phyloP scores from a whole-genome alignment of 2,329 filamentous ascomycete species.

The Arthrobotrys pseudoclavata region DNA sequence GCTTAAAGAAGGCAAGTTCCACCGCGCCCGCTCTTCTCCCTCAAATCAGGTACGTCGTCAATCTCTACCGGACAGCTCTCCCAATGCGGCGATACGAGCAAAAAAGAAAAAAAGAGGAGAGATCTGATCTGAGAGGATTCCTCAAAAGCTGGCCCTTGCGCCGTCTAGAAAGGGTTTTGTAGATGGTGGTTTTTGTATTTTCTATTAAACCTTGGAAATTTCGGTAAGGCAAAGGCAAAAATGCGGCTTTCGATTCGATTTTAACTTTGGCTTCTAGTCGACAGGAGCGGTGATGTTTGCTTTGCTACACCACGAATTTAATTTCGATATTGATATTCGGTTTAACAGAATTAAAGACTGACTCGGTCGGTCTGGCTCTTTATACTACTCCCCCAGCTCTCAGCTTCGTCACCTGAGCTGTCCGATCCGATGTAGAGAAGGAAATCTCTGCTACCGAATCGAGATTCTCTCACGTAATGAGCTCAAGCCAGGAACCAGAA shows the following conservation, averaged over 20 bases:
- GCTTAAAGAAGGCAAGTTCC: slow-evolving; percentile 53
- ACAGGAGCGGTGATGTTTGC: not conserved
- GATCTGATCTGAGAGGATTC: slow-evolving; percentile 26
- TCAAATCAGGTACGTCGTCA: slow-evolving; percentile 6
- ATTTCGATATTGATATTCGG: slow-evolving; percentile 1
- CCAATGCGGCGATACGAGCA: slow-evolving; percentile 4
- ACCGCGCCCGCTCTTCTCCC: slow-evolving; percentile 13
- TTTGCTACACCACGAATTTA: not conserved
- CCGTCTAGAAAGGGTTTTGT: not conserved
- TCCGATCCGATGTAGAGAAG: not conserved
- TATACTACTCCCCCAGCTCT: slow-evolving; percentile 2
- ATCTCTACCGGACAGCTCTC: slow-evolving; percentile 16
- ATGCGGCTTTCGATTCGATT: not conserved
- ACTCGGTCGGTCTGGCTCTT: not conserved
- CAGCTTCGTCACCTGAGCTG: slow-evolving; percentile 41
- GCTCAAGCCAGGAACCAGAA: slow-evolving; percentile 41
- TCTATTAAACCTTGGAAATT: slow-evolving; percentile 14
- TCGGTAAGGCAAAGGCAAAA: slow-evolving; percentile 18
- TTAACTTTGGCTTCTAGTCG: slow-evolving; percentile 12
- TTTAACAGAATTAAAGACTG: not conserved
- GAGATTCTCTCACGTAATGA: slow-evolving; percentile 60
- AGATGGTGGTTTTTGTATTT: not conserved
- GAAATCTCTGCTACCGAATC: slow-evolving; percentile 43
- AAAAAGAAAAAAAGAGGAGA: slow-evolving; percentile 4
- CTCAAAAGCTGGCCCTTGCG: slow-evolving; percentile 23